phyloP scores from a whole-genome alignment of 2,329 filamentous ascomycete species.

The Aspergillus cejpii region DNA sequence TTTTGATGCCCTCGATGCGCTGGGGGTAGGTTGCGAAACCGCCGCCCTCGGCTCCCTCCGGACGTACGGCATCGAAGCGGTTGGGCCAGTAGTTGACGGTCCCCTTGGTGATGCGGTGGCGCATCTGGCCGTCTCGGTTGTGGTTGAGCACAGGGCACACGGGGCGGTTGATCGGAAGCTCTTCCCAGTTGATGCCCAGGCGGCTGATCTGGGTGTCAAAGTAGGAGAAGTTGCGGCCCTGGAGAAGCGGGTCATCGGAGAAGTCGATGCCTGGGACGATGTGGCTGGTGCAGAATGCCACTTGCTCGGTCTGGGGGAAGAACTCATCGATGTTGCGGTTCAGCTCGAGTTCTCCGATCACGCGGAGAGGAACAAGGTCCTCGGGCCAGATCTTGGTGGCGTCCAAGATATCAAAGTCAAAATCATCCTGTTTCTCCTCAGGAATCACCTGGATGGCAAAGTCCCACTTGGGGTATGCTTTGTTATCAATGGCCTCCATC shows the following conservation, averaged over 20 bases:
- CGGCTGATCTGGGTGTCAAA: conserved; percentile 54
- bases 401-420: conserved; percentile 80
- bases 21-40: conserved; percentile 58
- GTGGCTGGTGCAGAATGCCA: conserved; percentile 74
- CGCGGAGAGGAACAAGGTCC: conserved; percentile 64
- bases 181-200: conserved; percentile 67
- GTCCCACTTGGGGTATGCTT: conserved; percentile 68
- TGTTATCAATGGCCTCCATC: conserved; percentile 64
- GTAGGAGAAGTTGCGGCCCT: conserved; percentile 64
- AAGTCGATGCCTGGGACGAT: conserved; percentile 72
- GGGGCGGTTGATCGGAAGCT: conserved; percentile 69
- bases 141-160: conserved; percentile 69
- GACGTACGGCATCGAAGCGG: conserved; percentile 57
- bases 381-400: conserved; percentile 84
- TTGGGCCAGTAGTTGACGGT: conserved; percentile 77
- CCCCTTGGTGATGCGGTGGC: conserved; percentile 67
- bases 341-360: conserved; percentile 72
- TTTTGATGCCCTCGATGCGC: conserved; percentile 52
- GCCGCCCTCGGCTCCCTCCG: conserved; percentile 56
- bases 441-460: conserved; percentile 74
- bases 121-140: conserved; percentile 66
- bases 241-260: conserved; percentile 66
- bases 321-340: conserved; percentile 76
- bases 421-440: conserved; percentile 64
- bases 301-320: conserved; percentile 76